These are phyloP conservation scores for Clonostachys solani DNA, from an alignment of 2,329 filamentous ascomycete genomes.

Conservation along the genomic window DNA sequence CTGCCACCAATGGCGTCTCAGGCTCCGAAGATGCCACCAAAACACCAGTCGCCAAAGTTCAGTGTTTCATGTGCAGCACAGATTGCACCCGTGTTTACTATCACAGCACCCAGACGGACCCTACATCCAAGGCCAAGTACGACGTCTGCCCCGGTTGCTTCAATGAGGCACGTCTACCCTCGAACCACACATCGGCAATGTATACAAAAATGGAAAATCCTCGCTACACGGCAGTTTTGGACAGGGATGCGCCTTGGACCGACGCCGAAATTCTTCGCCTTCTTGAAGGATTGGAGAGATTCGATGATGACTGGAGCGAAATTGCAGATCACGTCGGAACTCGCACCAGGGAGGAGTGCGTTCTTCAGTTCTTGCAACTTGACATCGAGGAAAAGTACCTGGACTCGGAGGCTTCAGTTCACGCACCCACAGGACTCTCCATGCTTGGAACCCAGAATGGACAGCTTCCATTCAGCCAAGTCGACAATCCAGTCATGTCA, in stretches of 20 bases:
- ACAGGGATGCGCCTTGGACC: conserved; percentile 85
- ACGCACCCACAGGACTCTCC: conserved; percentile 52
- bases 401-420: conserved; percentile 61
- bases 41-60: conserved; percentile 62
- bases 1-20: conserved; percentile 60
- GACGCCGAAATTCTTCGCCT: conserved; percentile 86
- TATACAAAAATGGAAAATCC: conserved; percentile 89
- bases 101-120: conserved; percentile 50
- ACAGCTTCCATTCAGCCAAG: conserved; percentile 82
- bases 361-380: conserved; percentile 91
- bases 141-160: conserved; percentile 92
- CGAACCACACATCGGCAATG: conserved; percentile 71
- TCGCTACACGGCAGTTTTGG: conserved; percentile 72
- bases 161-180: conserved; percentile 77
- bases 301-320: conserved; percentile 93
- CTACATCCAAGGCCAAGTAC: conserved; percentile 67
- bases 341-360: conserved; percentile 90
- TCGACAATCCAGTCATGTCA: conserved; percentile 94
- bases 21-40: conserved; percentile 60
- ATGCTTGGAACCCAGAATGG: conserved; percentile 71
- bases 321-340: conserved; percentile 91
- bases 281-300: conserved; percentile 85
- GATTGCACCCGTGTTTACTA: conserved; percentile 72
- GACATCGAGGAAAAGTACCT: conserved; percentile 98
- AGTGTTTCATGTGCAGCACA: conserved; percentile 88